Conservation (phyloP, 306 rosid genomes). For the Styphnolobium japonicum region DNA sequence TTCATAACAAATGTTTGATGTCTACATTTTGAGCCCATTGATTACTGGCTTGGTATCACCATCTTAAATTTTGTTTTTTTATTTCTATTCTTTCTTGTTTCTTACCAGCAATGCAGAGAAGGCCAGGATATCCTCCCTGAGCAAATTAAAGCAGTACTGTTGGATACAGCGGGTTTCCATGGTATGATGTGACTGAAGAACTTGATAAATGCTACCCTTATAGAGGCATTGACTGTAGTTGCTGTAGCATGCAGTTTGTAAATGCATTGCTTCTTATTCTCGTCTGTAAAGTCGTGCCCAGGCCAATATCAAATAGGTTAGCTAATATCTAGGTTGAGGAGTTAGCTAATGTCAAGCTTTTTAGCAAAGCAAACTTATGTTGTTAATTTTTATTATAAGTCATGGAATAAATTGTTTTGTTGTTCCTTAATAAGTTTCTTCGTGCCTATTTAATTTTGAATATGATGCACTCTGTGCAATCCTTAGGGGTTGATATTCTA, state of each 20-base stretch:
- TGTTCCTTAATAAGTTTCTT: background rate
- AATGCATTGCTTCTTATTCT: slow-evolving; percentile 19
- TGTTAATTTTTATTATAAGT: background rate
- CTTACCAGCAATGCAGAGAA: slow-evolving; percentile 68
- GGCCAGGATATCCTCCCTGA: slow-evolving; percentile 60
- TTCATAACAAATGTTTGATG: background rate
- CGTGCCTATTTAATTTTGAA: background rate
- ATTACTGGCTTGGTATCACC: background rate
- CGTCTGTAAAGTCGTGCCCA: background rate
- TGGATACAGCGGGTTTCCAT: slow-evolving; percentile 61
- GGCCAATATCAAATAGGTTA: slow-evolving; percentile 13
- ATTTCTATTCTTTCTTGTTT: slow-evolving; percentile 17
- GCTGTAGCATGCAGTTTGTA: slow-evolving; percentile 18
- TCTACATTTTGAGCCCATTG: background rate
- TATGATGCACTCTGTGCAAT: background rate
- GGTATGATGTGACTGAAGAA: slow-evolving; percentile 42
- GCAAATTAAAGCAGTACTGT: slow-evolving; percentile 68
- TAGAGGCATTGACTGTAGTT: slow-evolving; percentile 18
- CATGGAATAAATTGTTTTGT: background rate
- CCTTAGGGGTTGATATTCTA: background rate
- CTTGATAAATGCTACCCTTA: background rate
- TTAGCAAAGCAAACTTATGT: background rate
- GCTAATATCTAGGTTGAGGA: slow-evolving; percentile 15
- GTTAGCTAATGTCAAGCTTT: background rate
- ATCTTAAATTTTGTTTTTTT: background rate